Conservation (phyloP, 345 rosid species). For the Eucalyptus pauciflora region DNA sequence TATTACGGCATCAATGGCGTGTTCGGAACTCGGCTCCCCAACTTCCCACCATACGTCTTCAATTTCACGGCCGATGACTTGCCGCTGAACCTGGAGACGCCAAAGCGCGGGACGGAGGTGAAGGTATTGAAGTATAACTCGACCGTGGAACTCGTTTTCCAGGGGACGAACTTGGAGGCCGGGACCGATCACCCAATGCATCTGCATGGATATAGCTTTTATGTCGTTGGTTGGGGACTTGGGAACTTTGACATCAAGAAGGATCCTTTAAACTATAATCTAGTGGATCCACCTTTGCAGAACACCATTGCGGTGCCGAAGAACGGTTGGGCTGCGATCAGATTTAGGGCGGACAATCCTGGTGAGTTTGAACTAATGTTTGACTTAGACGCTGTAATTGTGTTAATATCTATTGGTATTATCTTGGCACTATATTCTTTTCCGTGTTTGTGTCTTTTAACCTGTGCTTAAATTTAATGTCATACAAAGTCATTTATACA, state of each 20-base stretch:
- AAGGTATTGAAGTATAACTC: not conserved
- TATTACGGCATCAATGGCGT: constrained; percentile 12
- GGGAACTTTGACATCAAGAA: constrained; percentile 7
- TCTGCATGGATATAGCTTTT: constrained; percentile 15
- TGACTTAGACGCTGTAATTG: not conserved
- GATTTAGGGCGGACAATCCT: constrained; percentile 18
- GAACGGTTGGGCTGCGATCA: constrained; percentile 19
- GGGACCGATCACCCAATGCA: constrained; percentile 21
- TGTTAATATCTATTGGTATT: not conserved
- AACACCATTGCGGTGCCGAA: constrained; percentile 13
- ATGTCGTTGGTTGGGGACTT: constrained; percentile 5
- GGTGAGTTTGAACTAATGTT: not conserved
- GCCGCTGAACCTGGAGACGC: not conserved
- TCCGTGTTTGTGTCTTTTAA: not conserved
- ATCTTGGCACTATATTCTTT: not conserved
- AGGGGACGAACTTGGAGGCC: constrained; percentile 10
- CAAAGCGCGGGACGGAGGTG: constrained; percentile 5
- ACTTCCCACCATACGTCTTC: constrained; percentile 1
- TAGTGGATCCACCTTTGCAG: constrained; percentile 12
- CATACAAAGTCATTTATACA: not conserved
- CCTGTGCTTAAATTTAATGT: not conserved
- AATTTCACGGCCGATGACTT: constrained; percentile 3
- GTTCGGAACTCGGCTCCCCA: not conserved
- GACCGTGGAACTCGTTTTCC: constrained; percentile 11
- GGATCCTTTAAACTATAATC: constrained; percentile 6